Conservation (phyloP, 1,284 basidiomycete genomes). For the Porodaedalea pini region DNA sequence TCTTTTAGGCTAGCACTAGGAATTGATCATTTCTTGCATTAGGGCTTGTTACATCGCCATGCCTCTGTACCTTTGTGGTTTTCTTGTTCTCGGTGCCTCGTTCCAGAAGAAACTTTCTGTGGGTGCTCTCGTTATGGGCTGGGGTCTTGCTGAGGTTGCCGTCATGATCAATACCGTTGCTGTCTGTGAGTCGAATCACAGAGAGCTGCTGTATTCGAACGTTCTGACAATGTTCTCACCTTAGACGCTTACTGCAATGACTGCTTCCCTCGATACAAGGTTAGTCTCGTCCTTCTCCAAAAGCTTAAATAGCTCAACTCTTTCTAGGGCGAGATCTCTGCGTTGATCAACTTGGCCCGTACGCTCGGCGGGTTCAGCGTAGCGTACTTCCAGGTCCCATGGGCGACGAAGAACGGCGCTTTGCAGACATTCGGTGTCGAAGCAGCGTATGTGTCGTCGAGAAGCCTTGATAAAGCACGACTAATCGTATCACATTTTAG, state of each 20-base stretch:
- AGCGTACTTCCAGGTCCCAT: slow-evolving; percentile 62
- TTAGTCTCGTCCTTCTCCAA: slow-evolving; percentile 20
- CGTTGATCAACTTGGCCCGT: slow-evolving; percentile 55
- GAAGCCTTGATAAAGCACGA: background rate
- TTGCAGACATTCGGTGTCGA: slow-evolving; percentile 57
- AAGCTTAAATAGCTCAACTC: background rate
- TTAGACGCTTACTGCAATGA: slow-evolving; percentile 43
- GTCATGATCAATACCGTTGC: slow-evolving; percentile 66
- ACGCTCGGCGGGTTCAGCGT: slow-evolving; percentile 60
- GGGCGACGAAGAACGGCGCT: slow-evolving; percentile 52
- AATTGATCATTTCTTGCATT: background rate
- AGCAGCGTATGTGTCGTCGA: slow-evolving; percentile 41
- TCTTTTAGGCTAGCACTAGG: background rate
- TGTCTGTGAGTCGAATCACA: slow-evolving; percentile 41
- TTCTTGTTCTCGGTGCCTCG: slow-evolving; percentile 55
- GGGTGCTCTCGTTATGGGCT: slow-evolving; percentile 58
- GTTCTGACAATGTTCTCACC: slow-evolving; percentile 10
- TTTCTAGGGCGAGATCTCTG: slow-evolving; percentile 51
- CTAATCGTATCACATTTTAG: slow-evolving; percentile 24
- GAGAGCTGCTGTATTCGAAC: background rate
- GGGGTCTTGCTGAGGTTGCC: slow-evolving; percentile 59
- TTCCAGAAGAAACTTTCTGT: slow-evolving; percentile 55
- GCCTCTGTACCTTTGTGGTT: slow-evolving; percentile 60
- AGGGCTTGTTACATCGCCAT: slow-evolving; percentile 66
- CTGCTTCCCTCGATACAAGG: slow-evolving; percentile 49